Percentiles rank a stretch among this genome's conserved stretches.
Conservation (phyloP, 2,329 filamentous ascomycete genomes). For the Alternaria hordeiaustralica region DNA sequence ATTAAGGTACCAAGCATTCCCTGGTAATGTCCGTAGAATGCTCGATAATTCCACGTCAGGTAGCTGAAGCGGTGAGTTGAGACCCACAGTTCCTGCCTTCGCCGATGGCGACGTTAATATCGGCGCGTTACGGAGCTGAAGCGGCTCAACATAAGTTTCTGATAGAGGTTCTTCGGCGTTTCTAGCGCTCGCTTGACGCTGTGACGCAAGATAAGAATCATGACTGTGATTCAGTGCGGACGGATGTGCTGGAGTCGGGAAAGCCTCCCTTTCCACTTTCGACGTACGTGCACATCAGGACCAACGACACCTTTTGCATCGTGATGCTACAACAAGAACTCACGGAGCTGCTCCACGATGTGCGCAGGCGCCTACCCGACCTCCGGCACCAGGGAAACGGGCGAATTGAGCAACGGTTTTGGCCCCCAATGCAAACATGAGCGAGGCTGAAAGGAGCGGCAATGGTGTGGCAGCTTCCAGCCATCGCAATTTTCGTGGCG, state of each 20-base stretch:
- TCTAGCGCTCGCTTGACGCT: neutral
- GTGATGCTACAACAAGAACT: neutral
- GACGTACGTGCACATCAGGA: neutral
- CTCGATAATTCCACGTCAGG: neutral
- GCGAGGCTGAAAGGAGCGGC: slow-evolving; percentile 15
- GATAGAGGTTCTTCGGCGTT: neutral
- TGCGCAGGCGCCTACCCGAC: neutral
- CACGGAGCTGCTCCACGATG: neutral
- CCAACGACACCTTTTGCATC: neutral
- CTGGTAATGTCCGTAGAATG: neutral
- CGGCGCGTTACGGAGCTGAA: slow-evolving; percentile 3
- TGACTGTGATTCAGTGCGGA: slow-evolving; percentile 1
- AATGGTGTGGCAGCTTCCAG: slow-evolving; percentile 20
- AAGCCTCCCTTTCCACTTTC: slow-evolving; percentile 1
- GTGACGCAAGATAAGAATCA: slow-evolving; percentile 8
- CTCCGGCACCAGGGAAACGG: neutral
- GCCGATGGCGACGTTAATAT: slow-evolving; percentile 1
- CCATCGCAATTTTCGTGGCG: slow-evolving; percentile 25
- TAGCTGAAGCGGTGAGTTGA: slow-evolving; percentile 14
- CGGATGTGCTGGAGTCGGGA: neutral
- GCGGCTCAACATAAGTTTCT: neutral
- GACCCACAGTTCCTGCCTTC: slow-evolving; percentile 4
- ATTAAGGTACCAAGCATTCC: neutral
- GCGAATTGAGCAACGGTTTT: slow-evolving; percentile 1
- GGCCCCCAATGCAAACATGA: slow-evolving; percentile 21